Evolutionary conservation across 208 protist species (phyloP), one percentile per base, ranked within the genome.

Genomic region (Trypanosoma caninum): DNA sequence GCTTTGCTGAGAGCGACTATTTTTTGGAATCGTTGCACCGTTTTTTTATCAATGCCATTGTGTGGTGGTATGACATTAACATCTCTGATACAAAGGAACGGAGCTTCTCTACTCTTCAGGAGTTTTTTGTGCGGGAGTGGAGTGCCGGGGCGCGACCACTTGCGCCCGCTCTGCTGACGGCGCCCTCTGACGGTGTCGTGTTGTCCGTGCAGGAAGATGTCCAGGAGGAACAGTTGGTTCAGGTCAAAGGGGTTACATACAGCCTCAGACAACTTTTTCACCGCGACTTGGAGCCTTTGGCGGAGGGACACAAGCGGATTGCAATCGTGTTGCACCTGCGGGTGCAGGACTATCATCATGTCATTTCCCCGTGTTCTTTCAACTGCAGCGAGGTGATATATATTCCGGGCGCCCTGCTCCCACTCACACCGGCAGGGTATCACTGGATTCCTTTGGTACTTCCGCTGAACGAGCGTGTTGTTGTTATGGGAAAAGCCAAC

Each of bases 181-280:
- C 72, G n/a, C 89, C 89, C 13, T 84, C 80, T 42, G 89, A 95
- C 45, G 89, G 89, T 3, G 65, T 84, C 35, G 59, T 95, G 22
- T 52, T 91, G 13, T 72, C 74, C 0, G 50, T 89, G 41, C 45
- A 80, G 9, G 75, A 82, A 23, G 38, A 59, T 30, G 64, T 75
- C 33, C 8, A 55, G 16, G 66, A 78, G 9, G 80, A 84, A n/a
- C 50, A 52, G 18, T 34, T 94, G 42, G 69, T 90, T 40, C 89
- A 93, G 63, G 84, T 95, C 5, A 95, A 95, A 68, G 89, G 89
- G 34, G 42, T 84, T 31, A 70, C 58, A 4, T 93, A 93, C 69
- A 73, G 72, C 53, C 55, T 88, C 27, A 73, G 75, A 14, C 57
- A 76, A n/a, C 75, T 95, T 23, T 68, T 95, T 40, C 84, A 82